Evolutionary conservation across 2,329 filamentous ascomycete genomes (phyloP).

Genomic region (Fusarium neocosmosporiellum): DNA sequence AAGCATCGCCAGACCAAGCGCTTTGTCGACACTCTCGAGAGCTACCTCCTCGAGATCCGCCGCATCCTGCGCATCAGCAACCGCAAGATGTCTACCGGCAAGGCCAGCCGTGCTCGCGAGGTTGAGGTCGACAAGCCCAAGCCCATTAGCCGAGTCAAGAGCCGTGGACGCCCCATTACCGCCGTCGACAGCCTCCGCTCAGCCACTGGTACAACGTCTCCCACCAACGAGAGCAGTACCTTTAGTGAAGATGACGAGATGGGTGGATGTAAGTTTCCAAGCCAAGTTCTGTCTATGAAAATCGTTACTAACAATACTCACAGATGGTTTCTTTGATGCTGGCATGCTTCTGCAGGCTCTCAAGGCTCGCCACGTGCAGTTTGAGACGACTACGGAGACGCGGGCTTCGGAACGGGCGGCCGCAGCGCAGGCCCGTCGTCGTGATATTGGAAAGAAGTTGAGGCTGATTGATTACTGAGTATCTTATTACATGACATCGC

Average conservation of each 20-base stretch:
- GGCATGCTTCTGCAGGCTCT: slow-evolving; percentile 93
- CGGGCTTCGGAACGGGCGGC: slow-evolving; percentile 71
- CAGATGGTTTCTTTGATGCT: slow-evolving; percentile 97
- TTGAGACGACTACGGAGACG: slow-evolving; percentile 61
- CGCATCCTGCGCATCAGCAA: slow-evolving; percentile 80
- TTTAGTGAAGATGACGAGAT: slow-evolving; percentile 89
- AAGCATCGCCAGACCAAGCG: slow-evolving; percentile 95
- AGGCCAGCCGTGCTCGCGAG: slow-evolving; percentile 65
- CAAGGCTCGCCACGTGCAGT: slow-evolving; percentile 73
- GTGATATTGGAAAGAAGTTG: slow-evolving; percentile 81
- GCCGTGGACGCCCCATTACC: slow-evolving; percentile 78
- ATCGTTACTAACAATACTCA: slow-evolving; percentile 42
- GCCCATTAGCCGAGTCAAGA: slow-evolving; percentile 68
- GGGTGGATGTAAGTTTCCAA: slow-evolving; percentile 82
- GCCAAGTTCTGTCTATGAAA: neutral
- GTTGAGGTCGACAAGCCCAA: slow-evolving; percentile 57
- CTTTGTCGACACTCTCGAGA: slow-evolving; percentile 89
- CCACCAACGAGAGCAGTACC: slow-evolving; percentile 75
- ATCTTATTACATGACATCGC: slow-evolving; percentile 15
- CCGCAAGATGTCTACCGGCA: slow-evolving; percentile 55
- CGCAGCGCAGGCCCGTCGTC: slow-evolving; percentile 68
- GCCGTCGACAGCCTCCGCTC: slow-evolving; percentile 60
- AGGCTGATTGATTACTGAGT: slow-evolving; percentile 74
- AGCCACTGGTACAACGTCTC: slow-evolving; percentile 64
- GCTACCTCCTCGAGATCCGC: slow-evolving; percentile 90